A percentile compares a stretch with the other conserved stretches of the same genome.
These are phyloP conservation scores for Ceratonia siliqua DNA, from an alignment of 306 rosid species.

Conservation along the genomic window DNA sequence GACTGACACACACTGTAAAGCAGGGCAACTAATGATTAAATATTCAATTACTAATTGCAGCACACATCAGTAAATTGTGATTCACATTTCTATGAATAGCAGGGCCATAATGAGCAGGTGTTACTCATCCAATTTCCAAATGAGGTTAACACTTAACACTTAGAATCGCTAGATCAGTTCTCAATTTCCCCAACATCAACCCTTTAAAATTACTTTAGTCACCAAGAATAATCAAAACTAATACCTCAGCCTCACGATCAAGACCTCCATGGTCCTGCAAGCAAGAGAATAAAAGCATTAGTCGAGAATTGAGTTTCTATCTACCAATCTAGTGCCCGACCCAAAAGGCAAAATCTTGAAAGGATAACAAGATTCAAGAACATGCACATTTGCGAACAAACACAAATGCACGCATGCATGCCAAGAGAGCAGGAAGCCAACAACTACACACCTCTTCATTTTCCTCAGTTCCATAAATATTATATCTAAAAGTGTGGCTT, in stretches of 20 bases:
- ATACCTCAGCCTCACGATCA: slow-evolving; percentile 94
- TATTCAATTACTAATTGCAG: not conserved
- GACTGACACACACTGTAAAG: not conserved
- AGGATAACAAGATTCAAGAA: not conserved
- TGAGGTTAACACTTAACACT: slow-evolving; percentile 13
- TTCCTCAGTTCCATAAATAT: slow-evolving; percentile 84
- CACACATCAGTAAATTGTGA: slow-evolving; percentile 8
- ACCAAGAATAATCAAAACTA: slow-evolving; percentile 21
- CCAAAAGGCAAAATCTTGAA: slow-evolving; percentile 25
- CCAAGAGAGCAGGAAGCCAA: not conserved
- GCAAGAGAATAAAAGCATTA: slow-evolving; percentile 30
- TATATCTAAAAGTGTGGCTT: slow-evolving; percentile 84
- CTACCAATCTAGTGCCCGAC: not conserved
- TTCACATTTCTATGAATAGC: slow-evolving; percentile 17
- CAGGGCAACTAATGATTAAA: not conserved
- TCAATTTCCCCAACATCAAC: slow-evolving; percentile 22
- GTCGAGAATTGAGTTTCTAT: slow-evolving; percentile 7
- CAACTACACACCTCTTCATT: slow-evolving; percentile 74
- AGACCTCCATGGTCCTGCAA: slow-evolving; percentile 71
- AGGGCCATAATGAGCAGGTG: slow-evolving; percentile 10
- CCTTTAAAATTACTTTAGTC: slow-evolving; percentile 24
- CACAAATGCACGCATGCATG: not conserved
- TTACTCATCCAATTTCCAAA: not conserved
- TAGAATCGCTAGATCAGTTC: slow-evolving; percentile 23
- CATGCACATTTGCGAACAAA: not conserved